Evolutionary conservation across 2,329 filamentous ascomycete species (phyloP).

Genomic region (Fusarium bulbicola): DNA sequence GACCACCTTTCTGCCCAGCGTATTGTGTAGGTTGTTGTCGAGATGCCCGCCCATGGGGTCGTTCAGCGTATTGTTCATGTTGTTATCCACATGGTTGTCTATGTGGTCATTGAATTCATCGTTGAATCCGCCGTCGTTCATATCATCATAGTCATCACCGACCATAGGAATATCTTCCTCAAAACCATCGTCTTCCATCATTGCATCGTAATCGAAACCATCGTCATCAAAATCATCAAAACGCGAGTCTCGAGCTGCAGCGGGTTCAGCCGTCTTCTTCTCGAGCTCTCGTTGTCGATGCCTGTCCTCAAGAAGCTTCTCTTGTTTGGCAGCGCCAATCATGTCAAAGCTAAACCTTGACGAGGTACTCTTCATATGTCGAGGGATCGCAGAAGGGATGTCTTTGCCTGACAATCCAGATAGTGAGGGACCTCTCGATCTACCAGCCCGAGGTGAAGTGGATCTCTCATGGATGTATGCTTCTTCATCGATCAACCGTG

Average conservation of each 20-base stretch:
- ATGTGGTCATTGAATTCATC: slow-evolving; percentile 33
- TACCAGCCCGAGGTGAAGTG: slow-evolving; percentile 45
- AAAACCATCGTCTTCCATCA: slow-evolving; percentile 71
- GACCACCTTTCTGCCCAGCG: slow-evolving; percentile 18
- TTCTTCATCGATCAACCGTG: slow-evolving; percentile 34
- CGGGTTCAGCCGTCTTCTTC: slow-evolving; percentile 56
- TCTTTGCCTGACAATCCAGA: slow-evolving; percentile 58
- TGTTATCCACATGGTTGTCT: background rate
- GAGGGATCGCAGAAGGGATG: slow-evolving; percentile 62
- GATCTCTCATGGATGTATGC: slow-evolving; percentile 27
- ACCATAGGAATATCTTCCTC: slow-evolving; percentile 60
- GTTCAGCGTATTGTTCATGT: slow-evolving; percentile 35
- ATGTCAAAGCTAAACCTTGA: slow-evolving; percentile 87
- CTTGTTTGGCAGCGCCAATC: slow-evolving; percentile 72
- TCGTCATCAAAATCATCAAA: slow-evolving; percentile 72
- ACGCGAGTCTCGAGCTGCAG: slow-evolving; percentile 59
- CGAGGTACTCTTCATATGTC: slow-evolving; percentile 78
- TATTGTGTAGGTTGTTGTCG: slow-evolving; percentile 35
- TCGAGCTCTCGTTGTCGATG: slow-evolving; percentile 74
- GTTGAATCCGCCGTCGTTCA: slow-evolving; percentile 39
- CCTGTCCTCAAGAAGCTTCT: slow-evolving; percentile 76
- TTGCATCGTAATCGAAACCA: slow-evolving; percentile 67
- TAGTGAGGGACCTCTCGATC: slow-evolving; percentile 64
- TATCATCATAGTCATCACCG: slow-evolving; percentile 45
- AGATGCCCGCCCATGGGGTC: slow-evolving; percentile 4